Base-by-base conservation (phyloP, 1,284 basidiomycete species). In the Mycena sp. region DNA sequence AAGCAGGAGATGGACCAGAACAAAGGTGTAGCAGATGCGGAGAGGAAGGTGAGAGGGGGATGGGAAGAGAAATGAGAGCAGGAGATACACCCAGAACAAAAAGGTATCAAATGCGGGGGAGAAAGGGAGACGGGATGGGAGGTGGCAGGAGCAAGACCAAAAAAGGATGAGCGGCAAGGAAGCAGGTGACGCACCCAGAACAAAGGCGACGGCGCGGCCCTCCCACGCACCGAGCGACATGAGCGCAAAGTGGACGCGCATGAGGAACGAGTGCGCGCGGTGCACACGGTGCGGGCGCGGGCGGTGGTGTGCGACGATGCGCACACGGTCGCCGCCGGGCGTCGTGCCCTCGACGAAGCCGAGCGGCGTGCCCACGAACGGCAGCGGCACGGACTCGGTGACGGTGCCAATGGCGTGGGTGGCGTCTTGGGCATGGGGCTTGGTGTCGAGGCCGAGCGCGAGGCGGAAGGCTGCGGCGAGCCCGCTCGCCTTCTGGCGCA, bases 181-280 rank as follows among this genome's bases (percentile, higher is more conserved):
- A 44, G 17, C 19, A 44, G 26, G 19, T 25, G 26, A 63, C 37
- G 54, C 66, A 91, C 91, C 91, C 19, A 93, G 82, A 61, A 93
- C 90, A 64, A 93, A 93, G 6, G 91, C 88, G 17, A 93, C 87
- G 14, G 87, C 85, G 54, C 90, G 83, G 53, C 90, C 90, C 75
- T 93, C 91, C 90, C 91, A 93, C 23, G 86, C 85, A n/a, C 91
- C 89, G 16, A 93, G 83, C 5, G 84, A 76, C 79, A 86, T 85
- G 58, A 93, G 77, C 2, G 90, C 87, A 60, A 78, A 77, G 70
- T 88, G 85, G 61, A 93, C 77, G 50, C 91, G 87, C 48, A 74
- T 76, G 54, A 83, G 65, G 81, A 91, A 90, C 29, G 82, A 76
- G 55, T 61, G 56, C 44, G 67, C 60, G 64, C 69, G 71, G 57